Percentiles rank a stretch among this genome's conserved stretches.
phyloP scores from a whole-genome alignment of 495 filamentous ascomycete genomes.

The Bathelium albidoporum region DNA sequence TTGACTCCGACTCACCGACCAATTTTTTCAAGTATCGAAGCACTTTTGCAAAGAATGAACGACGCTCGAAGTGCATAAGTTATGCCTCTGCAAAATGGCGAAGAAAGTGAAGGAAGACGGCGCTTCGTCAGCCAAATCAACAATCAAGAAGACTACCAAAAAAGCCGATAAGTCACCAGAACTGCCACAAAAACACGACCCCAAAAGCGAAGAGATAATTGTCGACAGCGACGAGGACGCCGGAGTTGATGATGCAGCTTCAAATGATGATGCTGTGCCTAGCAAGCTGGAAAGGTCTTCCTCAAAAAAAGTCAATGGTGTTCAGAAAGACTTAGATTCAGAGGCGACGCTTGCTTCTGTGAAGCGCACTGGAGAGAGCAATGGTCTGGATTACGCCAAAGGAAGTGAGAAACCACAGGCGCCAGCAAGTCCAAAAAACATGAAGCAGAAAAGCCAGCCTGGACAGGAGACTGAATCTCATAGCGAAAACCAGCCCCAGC shows the following conservation, averaged over 20 bases:
- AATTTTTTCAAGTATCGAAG: neutral
- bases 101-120: neutral
- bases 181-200: neutral
- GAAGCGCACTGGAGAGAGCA: conserved; percentile 2
- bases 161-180: neutral
- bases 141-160: conserved; percentile 3
- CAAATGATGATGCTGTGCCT: neutral
- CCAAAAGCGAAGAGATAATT: conserved; percentile 1
- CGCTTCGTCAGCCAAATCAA: neutral
- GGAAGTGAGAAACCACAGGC: neutral
- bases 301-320: neutral
- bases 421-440: neutral
- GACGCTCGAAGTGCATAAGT: neutral
- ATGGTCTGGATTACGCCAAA: neutral
- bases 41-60: too few relatives aligned
- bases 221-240: conserved; percentile 5
- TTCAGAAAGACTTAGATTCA: neutral
- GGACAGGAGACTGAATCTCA: neutral
- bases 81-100: neutral
- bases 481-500: neutral
- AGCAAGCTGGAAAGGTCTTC: neutral
- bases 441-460: neutral
- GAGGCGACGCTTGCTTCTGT: neutral
- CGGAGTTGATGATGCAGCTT: conserved; percentile 6
- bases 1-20: neutral